Conservation (phyloP, 2,329 filamentous ascomycete species). For the Aspergillus brasiliensis region DNA sequence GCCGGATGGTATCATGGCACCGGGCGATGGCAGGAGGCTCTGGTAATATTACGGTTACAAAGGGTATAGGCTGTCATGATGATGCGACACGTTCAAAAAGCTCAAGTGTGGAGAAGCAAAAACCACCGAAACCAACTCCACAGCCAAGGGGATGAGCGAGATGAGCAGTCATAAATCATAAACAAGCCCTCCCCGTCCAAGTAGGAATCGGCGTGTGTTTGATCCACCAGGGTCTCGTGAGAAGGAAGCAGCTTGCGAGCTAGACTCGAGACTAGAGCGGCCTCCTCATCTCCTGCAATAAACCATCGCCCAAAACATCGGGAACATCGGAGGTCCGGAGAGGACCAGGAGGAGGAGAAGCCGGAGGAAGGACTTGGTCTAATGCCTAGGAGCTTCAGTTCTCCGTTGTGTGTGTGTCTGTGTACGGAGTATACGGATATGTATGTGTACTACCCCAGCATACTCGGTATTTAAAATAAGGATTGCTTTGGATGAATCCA, state of each 20-base stretch:
- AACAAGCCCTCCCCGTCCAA: constrained; percentile 14
- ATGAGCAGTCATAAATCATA: constrained; percentile 21
- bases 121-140: constrained; percentile 14
- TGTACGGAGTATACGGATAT: no score
- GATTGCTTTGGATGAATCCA: neutral
- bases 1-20: neutral
- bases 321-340: neutral
- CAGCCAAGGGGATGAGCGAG: constrained; percentile 11
- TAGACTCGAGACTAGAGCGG: neutral
- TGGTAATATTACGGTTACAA: constrained; percentile 5
- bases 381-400: no score
- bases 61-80: constrained; percentile 10
- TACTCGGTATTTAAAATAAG: neutral
- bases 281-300: constrained; percentile 1
- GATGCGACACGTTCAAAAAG: constrained; percentile 17
- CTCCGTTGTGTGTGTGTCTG: no score
- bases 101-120: constrained; percentile 14
- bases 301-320: neutral
- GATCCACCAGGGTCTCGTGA: constrained; percentile 22
- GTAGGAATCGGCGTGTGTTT: constrained; percentile 16
- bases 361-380: neutral
- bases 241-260: constrained; percentile 1
- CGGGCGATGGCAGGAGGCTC: neutral
- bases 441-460: neutral
- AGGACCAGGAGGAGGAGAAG: neutral